Evolutionary conservation across 495 filamentous ascomycete species (phyloP).

Genomic region (Aspergillus biplanus): DNA sequence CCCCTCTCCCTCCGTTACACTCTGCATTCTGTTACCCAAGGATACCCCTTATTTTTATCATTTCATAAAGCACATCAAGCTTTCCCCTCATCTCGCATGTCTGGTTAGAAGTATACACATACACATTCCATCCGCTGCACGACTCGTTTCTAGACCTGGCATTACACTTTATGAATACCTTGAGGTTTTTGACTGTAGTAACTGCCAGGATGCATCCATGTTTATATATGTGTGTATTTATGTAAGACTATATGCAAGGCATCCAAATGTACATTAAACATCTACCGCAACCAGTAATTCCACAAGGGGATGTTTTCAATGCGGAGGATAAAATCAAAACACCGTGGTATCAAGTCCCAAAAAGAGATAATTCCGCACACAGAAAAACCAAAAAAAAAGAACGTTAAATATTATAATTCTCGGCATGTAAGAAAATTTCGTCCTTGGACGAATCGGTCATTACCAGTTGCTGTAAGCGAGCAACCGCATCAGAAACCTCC

Average conservation of each 20-base stretch:
- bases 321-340: conserved; percentile 2
- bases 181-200: background rate
- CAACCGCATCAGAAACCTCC: conserved; percentile 82
- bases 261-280: conserved; percentile 14
- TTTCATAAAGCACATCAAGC: conserved; percentile 2
- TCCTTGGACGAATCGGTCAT: conserved; percentile 76
- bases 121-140: background rate
- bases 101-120: background rate
- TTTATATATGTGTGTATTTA: conserved; percentile 1
- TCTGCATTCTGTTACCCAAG: conserved; percentile 2
- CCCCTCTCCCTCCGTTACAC: background rate
- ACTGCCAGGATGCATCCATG: background rate
- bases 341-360: conserved; percentile 19
- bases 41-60: conserved; percentile 20
- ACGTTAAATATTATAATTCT: conserved; percentile 83
- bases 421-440: conserved; percentile 92
- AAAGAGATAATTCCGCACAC: background rate
- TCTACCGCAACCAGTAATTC: background rate
- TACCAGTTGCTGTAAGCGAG: conserved; percentile 78
- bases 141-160: background rate
- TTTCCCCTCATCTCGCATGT: background rate
- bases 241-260: conserved; percentile 1
- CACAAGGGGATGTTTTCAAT: background rate
- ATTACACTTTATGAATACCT: background rate
- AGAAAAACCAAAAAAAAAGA: conserved; percentile 12